These are phyloP conservation scores for Pythium sp. DNA, from an alignment of 352 stramenopile species.

Conservation along the genomic window DNA sequence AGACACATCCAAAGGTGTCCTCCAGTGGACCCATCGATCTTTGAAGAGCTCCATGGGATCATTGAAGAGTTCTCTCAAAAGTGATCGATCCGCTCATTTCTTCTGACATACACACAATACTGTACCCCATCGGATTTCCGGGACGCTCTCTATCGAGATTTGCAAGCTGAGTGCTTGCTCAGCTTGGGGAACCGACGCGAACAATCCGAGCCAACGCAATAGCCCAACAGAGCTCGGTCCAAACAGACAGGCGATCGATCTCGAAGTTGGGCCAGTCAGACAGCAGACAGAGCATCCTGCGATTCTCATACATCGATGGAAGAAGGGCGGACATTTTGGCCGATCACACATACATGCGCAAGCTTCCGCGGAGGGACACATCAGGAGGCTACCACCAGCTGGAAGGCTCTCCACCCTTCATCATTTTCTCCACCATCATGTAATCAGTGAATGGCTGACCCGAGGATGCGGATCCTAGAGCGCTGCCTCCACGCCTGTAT, in stretches of 20 bases:
- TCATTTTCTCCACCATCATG: not conserved
- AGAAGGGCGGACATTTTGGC: not conserved
- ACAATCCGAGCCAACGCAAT: no score
- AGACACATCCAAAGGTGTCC: not conserved
- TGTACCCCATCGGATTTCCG: no score
- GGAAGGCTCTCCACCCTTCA: not conserved
- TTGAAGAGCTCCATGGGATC: not conserved
- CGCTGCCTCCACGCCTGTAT: not conserved
- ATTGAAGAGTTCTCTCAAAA: not conserved
- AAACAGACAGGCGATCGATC: no score
- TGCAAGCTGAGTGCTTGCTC: no score
- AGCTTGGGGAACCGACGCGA: no score
- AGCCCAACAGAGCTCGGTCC: no score
- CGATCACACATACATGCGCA: not conserved
- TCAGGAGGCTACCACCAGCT: not conserved
- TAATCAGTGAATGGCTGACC: not conserved
- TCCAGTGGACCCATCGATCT: conserved; percentile 1
- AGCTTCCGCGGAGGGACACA: not conserved
- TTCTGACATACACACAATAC: no score
- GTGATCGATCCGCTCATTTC: not conserved
- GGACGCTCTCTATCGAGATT: no score
- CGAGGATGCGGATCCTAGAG: not conserved
- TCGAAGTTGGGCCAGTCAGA: no score
- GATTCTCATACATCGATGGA: no score
- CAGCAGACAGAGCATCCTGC: no score